Base-by-base conservation (phyloP, 2,329 filamentous ascomycete species). In the Pseudogymnoascus sp. region DNA sequence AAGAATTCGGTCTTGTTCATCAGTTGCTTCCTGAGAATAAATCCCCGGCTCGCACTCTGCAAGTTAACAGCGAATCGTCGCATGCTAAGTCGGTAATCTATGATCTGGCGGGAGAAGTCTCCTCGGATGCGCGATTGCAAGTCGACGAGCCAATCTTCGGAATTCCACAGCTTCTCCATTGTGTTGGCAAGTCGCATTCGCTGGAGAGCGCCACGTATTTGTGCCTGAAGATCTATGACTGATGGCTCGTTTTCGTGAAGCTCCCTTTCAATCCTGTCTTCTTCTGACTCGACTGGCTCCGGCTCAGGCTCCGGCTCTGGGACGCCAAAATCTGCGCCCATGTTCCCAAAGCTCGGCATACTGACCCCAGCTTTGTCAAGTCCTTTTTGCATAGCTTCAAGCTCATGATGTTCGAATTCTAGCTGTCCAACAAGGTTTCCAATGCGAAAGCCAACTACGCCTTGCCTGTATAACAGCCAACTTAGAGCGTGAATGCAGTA, bases 321-420 rank as follows among this genome's bases (percentile, higher is more conserved):
- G 5, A 93, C 88, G 38, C 91, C 92, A 79, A 99, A 97, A 71
- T 94, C 93, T 66, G 92, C 93, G 60, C 92, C 89, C 90, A 99
- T 97, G 64, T 92, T 95, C 62, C 92, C 92, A 78, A 99, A 99
- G 78, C 91, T 96, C 39, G 94, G 94, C 92, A 99, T 97, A 71
- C 85, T 95, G 66, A 93, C 84, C 62, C 95, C 95, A 66, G 96
- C 87, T 75, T 94, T 96, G 78, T 99, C 94, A 52, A 99, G 84
- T 55, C 94, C 94, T 72, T 96, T 97, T 72, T 99, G 94, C 77
- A 92, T 96, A 65, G 92, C 91, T 75, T 99, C 94, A 29, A 99
- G 82, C 72, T 99, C 95, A 77, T 97, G 93, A 71, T 97, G 91
- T 71, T 97, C 94, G 70, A 99, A 99, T 73, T 97, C 90, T 4